Evolutionary conservation across 257 asterid species (phyloP).

Genomic region (Oldenlandia corymbosa): DNA sequence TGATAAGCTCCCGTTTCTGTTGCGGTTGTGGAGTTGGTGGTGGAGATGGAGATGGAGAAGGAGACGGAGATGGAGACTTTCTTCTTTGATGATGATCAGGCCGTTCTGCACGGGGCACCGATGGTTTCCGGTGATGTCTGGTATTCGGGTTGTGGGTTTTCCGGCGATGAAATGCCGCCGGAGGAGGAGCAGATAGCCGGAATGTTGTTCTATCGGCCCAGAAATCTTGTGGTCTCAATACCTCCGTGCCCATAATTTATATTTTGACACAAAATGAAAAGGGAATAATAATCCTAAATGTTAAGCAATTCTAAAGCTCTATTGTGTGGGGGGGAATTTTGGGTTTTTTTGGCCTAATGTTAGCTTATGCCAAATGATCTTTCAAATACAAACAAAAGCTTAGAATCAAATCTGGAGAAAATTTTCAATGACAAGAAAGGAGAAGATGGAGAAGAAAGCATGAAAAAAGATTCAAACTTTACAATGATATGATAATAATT

Average conservation of each 20-base stretch:
- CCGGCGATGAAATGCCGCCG: conserved; percentile 25
- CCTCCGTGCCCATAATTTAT: conserved; percentile 37
- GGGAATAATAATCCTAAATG: conserved; percentile 1
- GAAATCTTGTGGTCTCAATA: conserved; percentile 40
- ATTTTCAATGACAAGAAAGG: not conserved
- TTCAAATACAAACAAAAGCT: not conserved
- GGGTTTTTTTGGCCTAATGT: not conserved
- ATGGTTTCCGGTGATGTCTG: conserved; percentile 14
- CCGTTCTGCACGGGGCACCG: conserved; percentile 7
- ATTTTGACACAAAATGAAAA: not conserved
- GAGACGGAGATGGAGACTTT: not conserved
- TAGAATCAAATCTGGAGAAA: not conserved
- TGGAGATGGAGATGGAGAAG: not conserved
- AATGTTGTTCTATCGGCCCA: conserved; percentile 25
- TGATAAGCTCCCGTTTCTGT: not conserved
- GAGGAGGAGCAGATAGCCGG: conserved; percentile 13
- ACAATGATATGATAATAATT: no score
- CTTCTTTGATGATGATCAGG: conserved; percentile 26
- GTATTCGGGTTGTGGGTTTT: conserved; percentile 3
- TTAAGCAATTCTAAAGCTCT: not conserved
- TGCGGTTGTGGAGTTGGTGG: not conserved
- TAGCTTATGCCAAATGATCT: not conserved
- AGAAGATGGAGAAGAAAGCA: not conserved
- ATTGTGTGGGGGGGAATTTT: no score
- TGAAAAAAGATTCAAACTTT: not conserved